Evolutionary conservation across 768 basidiomycete species (phyloP), one percentile per base, ranked within the genome.

Genomic region (Filobasidium floriforme): DNA sequence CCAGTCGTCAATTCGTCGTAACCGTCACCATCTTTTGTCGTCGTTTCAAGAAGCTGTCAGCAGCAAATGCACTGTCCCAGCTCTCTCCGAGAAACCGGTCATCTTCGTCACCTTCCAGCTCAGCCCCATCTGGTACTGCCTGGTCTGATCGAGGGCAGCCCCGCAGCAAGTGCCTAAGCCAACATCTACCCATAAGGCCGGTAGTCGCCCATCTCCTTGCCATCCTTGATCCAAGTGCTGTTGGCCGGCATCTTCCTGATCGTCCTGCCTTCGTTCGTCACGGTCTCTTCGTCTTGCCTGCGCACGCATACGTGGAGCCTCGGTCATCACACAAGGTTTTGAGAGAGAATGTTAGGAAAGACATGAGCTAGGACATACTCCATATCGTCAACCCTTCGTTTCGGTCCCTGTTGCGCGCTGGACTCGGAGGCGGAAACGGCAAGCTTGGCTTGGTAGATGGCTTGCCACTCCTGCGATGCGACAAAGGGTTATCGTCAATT

Each of bases 391-490:
- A 65, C 59, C 11, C 44, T 59, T 60, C 64, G 64, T 65, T 65
- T 65, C 15, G 41, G 40, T 57, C 57, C 22, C 14, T 28, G 19
- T 43, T 29, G 12, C 49, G n/a, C n/a, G n/a, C n/a, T n/a, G n/a
- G n/a, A n/a, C n/a, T n/a, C n/a, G n/a, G n/a, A n/a, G n/a, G n/a
- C n/a, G n/a, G n/a, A n/a, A n/a, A 60, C 29, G 14, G 62, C 62
- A n/a, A 63, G 46, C 28, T 63, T 7, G 9, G 67, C 67, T 68
- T 68, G 63, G 32, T 60, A 59, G 24, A 68, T 68, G 3, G 67
- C 26, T 61, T 68, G 62, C n/a, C 59, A 64, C 60, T 68, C 67
- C 66, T 67, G 32, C n/a, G 52, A 57, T 2, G 24, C 10, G 62
- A 54, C 40, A 22, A 43, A 32, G 7, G 7, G 41, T 26, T 43